Evolutionary conservation across 2,329 filamentous ascomycete species (phyloP), one percentile per base, ranked within the genome.

Genomic region (Fusarium globosum): DNA sequence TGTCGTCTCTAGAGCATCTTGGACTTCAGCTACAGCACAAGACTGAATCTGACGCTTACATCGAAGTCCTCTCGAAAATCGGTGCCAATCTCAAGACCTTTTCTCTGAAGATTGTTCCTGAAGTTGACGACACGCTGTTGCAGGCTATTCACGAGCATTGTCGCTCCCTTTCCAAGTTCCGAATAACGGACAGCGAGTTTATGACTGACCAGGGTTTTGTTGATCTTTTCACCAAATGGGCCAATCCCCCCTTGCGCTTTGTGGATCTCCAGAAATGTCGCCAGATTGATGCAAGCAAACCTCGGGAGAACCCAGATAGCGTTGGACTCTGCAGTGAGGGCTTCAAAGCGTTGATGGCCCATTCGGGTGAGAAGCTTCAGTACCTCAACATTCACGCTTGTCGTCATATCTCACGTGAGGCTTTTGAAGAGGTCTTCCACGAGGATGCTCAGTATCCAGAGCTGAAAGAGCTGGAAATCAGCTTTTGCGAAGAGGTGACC

Each of bases 361-460:
- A 98, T 79, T 97, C 95, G 0, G 93, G 94, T 8, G 79, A 83
- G 3, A 85, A 83, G 16, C 82, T 98, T 4, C 86, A 87, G 67
- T 85, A 88, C 45, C 85, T 98, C 39, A 93, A 97, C 78, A 85
- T 98, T n/a, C 89, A 94, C 20, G 93, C 92, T 1, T 97, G 94
- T 79, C 92, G 96, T 7, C 93, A 97, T 80, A 95, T 98, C 71
- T 88, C 90, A 4, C 86, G 88, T 39, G 83, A 88, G 21, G 90
- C 93, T 0, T 95, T 97, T 67, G 90, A 94, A 70, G 87, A 91
- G 15, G 91, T 93, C 1, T 98, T 98, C 77, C 83, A 85, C 11
- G 82, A 83, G 14, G 86, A 86, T 30, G 88, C 87, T 49, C 71
- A 61, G 3, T 98, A 97, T 75, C 90, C 92, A 0, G 85, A 90